Conservation (phyloP, 1,284 basidiomycete genomes). For the Sanguinoderma infundibulare region DNA sequence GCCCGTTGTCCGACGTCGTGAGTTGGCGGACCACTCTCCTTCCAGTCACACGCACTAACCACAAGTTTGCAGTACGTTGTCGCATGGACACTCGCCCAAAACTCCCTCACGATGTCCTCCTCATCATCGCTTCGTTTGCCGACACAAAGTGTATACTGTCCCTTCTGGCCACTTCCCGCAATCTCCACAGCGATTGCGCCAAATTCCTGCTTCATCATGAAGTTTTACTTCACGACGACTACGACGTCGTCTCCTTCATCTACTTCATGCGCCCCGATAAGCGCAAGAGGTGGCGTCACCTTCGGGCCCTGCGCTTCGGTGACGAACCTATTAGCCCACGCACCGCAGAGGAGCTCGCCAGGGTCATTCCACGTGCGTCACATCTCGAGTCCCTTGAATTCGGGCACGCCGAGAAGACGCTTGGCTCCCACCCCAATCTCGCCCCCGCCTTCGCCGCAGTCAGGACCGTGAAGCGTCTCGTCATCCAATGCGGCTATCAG, state of each 20-base stretch:
- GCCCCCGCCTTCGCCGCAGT: slow-evolving; percentile 8
- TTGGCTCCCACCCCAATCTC: slow-evolving; percentile 8
- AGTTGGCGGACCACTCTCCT: too few relatives aligned
- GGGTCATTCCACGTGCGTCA: slow-evolving; percentile 6
- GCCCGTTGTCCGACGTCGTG: background rate
- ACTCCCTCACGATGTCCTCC: slow-evolving; percentile 9
- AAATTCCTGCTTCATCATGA: slow-evolving; percentile 1
- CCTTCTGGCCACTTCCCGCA: background rate
- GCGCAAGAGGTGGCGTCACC: slow-evolving; percentile 12
- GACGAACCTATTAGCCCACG: background rate
- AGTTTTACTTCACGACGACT: background rate
- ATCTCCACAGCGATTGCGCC: slow-evolving; percentile 5
- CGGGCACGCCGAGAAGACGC: slow-evolving; percentile 1
- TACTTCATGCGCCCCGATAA: slow-evolving; percentile 9
- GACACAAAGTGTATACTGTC: background rate
- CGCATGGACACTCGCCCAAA: background rate
- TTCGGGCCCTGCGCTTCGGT: slow-evolving; percentile 1
- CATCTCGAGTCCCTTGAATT: slow-evolving; percentile 8
- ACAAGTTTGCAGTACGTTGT: background rate
- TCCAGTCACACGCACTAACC: too few relatives aligned
- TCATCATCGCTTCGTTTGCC: slow-evolving; percentile 7
- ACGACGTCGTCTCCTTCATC: slow-evolving; percentile 5
- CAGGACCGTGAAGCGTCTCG: slow-evolving; percentile 8
- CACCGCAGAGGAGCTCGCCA: slow-evolving; percentile 4
- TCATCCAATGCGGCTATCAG: slow-evolving; percentile 5